Evolutionary conservation across 2,329 filamentous ascomycete species (phyloP), one percentile per base, ranked within the genome.

Genomic region (Fragosphaeria purpurea): DNA sequence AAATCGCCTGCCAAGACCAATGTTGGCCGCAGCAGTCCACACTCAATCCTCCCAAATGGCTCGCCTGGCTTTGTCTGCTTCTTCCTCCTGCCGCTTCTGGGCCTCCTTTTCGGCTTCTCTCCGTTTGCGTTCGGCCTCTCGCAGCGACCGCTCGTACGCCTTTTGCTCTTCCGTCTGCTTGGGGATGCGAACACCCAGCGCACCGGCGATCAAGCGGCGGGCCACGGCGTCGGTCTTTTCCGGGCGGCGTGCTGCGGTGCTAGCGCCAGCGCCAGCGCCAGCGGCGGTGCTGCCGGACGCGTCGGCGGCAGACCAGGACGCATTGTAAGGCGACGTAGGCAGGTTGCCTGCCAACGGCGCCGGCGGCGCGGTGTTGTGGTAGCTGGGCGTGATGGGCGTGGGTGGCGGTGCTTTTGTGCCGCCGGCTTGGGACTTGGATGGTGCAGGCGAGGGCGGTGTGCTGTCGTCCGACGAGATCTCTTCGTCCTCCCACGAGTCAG

Each of bases 221-320:
- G 93, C 93, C 40, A 95, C 88, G 1, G 89, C 88, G 54, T 94
- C 94, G 55, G 90, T 94, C 73, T 95, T 98, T 68, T 95, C 90
- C 0, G 89, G 91, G 40, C 86, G 71, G 50, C 57, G 57, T 7
- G 57, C 37, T 6, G 54, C 50, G 8, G 38, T 41, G 47, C 48
- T 50, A 47, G 22, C 22, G 42, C 31, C 9, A 22, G 5, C 38
- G 41, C 34, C 35, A 12, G 31, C 7, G 13, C 41, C 33, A n/a
- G 30, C 37, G 10, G 10, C 33, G 31, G 37, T 7, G 39, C 41
- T n/a, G 22, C 35, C 30, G 30, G 1, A 41, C 9, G 42, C 33
- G 7, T 44, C 35, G 10, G 41, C 9, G 47, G 47, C 31, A 49
- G 50, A n/a, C 41, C 42, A 44, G 5, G 47, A 44, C 6, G 33